These are phyloP conservation scores for Serendipita indica DNA, from an alignment of 768 basidiomycete genomes.

Conservation along the genomic window DNA sequence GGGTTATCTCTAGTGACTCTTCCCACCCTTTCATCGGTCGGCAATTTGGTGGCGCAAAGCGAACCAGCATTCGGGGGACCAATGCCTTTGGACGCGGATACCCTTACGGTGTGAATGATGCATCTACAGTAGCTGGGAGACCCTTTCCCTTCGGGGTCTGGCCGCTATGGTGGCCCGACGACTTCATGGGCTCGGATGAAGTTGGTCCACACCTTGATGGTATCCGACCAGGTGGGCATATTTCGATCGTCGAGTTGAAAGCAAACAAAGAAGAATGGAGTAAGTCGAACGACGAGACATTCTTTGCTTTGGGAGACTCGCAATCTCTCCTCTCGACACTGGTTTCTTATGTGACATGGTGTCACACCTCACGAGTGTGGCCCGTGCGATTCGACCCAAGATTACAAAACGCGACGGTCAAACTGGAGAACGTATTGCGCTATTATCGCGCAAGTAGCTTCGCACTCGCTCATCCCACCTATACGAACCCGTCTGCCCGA, in stretches of 20 bases:
- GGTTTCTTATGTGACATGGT: background rate
- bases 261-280: background rate
- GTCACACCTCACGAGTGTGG: background rate
- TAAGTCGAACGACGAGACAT: background rate
- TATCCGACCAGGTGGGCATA: background rate
- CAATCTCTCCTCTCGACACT: background rate
- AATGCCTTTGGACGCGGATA: background rate
- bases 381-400: background rate
- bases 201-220: background rate
- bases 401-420: background rate
- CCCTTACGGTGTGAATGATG: too few relatives aligned
- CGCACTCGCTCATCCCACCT: constrained; percentile 7
- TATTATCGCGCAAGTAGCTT: constrained; percentile 12
- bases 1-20: background rate
- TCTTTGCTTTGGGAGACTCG: background rate
- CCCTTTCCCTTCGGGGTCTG: background rate
- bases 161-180: background rate
- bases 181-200: constrained; percentile 5
- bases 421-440: constrained; percentile 10
- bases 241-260: background rate
- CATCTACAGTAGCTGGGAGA: too few relatives aligned
- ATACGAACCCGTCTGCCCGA: constrained; percentile 12
- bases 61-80: background rate
- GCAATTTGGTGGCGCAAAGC: background rate
- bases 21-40: background rate